phyloP scores from a whole-genome alignment of 106 monocot species.

The Platanthera zijinensis region DNA sequence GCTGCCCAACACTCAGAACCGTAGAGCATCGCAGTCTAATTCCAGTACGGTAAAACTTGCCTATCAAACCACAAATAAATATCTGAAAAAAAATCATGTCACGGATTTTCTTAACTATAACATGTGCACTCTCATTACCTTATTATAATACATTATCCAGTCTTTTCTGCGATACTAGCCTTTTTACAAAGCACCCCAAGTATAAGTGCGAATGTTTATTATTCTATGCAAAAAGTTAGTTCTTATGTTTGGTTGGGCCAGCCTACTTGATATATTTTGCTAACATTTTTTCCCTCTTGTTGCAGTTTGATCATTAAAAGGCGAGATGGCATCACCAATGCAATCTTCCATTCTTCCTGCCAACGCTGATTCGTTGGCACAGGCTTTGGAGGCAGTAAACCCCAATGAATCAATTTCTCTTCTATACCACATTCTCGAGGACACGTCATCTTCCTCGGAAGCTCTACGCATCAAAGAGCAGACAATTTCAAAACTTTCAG shows the following conservation, averaged over 20 bases:
- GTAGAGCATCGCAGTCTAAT: too few species aligned
- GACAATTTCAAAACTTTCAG: conserved; percentile 62
- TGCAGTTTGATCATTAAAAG: conserved; percentile 3
- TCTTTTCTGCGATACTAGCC: background rate
- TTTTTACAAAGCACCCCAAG: background rate
- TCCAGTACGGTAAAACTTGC: too few species aligned
- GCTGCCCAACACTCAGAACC: too few species aligned
- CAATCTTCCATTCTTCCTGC: conserved; percentile 67
- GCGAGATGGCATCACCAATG: conserved; percentile 41
- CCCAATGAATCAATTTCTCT: conserved; percentile 60
- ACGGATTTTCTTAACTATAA: background rate
- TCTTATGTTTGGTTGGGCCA: background rate
- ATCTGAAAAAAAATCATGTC: background rate
- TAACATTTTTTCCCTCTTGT: background rate
- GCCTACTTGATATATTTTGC: background rate
- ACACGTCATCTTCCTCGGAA: conserved; percentile 69
- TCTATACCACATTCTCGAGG: conserved; percentile 58
- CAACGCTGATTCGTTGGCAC: conserved; percentile 65
- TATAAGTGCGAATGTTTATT: background rate
- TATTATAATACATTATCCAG: background rate
- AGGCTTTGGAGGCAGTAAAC: conserved; percentile 64
- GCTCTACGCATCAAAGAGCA: conserved; percentile 81
- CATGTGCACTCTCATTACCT: background rate
- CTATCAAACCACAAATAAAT: too few species aligned
- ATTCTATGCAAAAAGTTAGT: background rate